Base-by-base conservation (phyloP, 331 rosid species). In the Telfairia occidentalis region DNA sequence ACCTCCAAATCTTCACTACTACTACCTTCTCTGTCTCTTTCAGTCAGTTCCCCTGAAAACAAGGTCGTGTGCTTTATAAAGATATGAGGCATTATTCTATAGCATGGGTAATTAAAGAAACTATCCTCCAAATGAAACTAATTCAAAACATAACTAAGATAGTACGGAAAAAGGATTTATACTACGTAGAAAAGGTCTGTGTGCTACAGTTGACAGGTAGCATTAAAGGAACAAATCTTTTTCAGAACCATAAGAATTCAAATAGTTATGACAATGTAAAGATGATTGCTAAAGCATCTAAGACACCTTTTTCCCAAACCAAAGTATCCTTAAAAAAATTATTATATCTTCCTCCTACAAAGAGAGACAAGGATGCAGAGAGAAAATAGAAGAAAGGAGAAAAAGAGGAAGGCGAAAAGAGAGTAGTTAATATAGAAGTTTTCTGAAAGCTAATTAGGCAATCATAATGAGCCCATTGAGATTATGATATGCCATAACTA, bases 1-100 rank as follows among this genome's bases (percentile, higher is more conserved):
- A 76, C 84, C 77, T 81, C 87, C 12, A 78, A 80, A 80, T 88
- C 95, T 15, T 80, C 90, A 61, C 81, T 76, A 60, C 86, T 71
- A 48, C 81, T 84, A 84, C 69, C 81, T 76, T 82, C 90, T 52
- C 75, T 84, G 65, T 81, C 92, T 21, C 73, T 78, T 78, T 78
- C 78, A 53, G 78, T 58, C 54, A 75, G 63, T 78, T 85, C 82
- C 77, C 83, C 96, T 91, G 86, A 78, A 77, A 83, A 54, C 46
- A n/a, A 50, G 28, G 6, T 64, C 19, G 45, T 37, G 69, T 63
- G 73, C 38, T 40, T 81, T 76, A 73, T 65, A 50, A 71, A 74
- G 15, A 23, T 8, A 5, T 8, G 30, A 55, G 73, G 26, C 28
- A 61, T 46, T 54, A 75, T 46, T 49, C 40, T 78, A 15, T 19